Evolutionary conservation across 371 early-diverging fungal species (phyloP), one percentile per base, ranked within the genome.

Genomic region (Entomophthora muscae): DNA sequence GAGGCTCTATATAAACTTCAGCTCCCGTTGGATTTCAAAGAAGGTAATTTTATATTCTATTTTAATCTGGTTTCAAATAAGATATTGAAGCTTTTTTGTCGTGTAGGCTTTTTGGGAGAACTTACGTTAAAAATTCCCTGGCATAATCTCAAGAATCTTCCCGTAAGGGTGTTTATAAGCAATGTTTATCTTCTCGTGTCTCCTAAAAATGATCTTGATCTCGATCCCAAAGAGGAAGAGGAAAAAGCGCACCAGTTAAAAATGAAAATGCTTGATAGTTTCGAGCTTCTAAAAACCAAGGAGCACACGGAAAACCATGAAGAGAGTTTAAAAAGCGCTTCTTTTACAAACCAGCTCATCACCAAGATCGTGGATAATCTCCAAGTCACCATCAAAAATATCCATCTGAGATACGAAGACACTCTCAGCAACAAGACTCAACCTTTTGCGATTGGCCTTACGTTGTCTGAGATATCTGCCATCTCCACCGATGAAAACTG

Each of bases 361-460:
- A 88, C 93, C 1, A 90, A 92, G 70, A 89, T 98, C 27, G 81
- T 97, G 7, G 95, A 98, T 68, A 98, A 98, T 67, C 70, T 98
- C 42, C 96, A 98, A 66, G 80, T 98, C 13, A 85, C 89, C 2
- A 90, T 98, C 63, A 84, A 87, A 54, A 92, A 93, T 72, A 96
- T 98, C 58, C 97, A 97, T 71, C 76, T 98, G 57, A 79, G 95
- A 31, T 98, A 92, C 69, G 96, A 94, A 68, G 98, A 98, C 72
- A 74, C 78, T 61, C 67, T 83, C 55, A 87, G 87, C 32, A 79
- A 83, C 65, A 83, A 86, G 2, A 76, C 74, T 53, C 83, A 83
- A 33, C 86, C 86, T 32, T 91, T 96, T 73, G 84, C 93, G 0
- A 81, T 90, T 32, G 98, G 97, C n/a, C 68, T 94, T 31, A 95